These are phyloP conservation scores for Clavispora vitiphila DNA, from an alignment of 805 yeast genomes.

Conservation along the genomic window DNA sequence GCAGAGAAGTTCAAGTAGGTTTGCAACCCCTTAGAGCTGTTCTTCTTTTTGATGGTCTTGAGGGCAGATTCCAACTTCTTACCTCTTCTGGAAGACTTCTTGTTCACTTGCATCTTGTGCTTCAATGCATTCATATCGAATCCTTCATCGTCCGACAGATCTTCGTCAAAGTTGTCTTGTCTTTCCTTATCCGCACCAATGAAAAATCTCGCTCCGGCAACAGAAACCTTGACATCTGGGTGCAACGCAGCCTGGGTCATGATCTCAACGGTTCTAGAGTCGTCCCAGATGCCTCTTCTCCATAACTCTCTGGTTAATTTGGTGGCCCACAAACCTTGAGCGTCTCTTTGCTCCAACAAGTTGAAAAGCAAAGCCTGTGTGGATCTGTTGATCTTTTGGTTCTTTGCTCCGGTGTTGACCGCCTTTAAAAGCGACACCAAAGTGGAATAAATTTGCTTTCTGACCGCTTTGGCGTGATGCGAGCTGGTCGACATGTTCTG, in stretches of 20 bases:
- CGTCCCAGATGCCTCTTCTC: slow-evolving; percentile 99
- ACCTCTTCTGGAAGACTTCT: slow-evolving; percentile 73
- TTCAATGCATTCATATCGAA: slow-evolving; percentile 67
- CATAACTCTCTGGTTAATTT: slow-evolving; percentile 91
- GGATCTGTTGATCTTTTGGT: slow-evolving; percentile 81
- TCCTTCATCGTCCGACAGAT: slow-evolving; percentile 63
- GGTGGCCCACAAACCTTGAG: slow-evolving; percentile 93
- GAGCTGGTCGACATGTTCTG: slow-evolving; percentile 31
- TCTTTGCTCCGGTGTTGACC: slow-evolving; percentile 83
- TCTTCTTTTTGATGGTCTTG: slow-evolving; percentile 57
- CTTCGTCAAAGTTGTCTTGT: slow-evolving; percentile 76
- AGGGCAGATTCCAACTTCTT: slow-evolving; percentile 75
- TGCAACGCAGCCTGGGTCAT: slow-evolving; percentile 95
- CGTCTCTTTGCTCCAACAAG: slow-evolving; percentile 69
- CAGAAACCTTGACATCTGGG: slow-evolving; percentile 78
- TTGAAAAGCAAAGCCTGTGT: slow-evolving; percentile 92
- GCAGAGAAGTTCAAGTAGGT: slow-evolving; percentile 89
- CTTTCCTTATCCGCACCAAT: slow-evolving; percentile 93
- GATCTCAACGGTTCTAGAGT: slow-evolving; percentile 91
- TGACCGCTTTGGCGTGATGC: slow-evolving; percentile 72
- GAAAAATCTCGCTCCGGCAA: slow-evolving; percentile 87
- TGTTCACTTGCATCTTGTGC: slow-evolving; percentile 80
- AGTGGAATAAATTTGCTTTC: slow-evolving; percentile 78
- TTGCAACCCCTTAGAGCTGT: slow-evolving; percentile 47
- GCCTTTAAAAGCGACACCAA: slow-evolving; percentile 73